These are phyloP conservation scores for Spergularia bocconei DNA, from an alignment of 148 eudicot genomes.

Conservation along the genomic window DNA sequence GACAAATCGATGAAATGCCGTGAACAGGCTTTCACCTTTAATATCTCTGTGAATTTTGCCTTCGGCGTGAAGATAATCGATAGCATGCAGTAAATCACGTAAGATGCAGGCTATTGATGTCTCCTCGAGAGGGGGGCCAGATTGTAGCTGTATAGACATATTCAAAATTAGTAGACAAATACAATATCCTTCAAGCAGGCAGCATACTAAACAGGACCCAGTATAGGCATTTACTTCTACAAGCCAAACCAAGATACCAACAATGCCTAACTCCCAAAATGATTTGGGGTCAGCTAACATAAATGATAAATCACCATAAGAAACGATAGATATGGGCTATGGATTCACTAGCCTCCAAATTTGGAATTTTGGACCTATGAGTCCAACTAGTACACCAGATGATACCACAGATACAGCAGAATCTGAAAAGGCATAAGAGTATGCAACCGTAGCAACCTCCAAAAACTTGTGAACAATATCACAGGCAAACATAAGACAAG, in stretches of 20 bases:
- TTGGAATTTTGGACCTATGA: not conserved
- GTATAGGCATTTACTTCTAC: not conserved
- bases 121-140: conserved; percentile 93
- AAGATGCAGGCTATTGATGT: conserved; percentile 83
- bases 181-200: not conserved
- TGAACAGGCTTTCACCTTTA: conserved; percentile 49
- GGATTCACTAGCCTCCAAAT: too few relatives aligned
- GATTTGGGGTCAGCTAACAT: too few relatives aligned
- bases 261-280: too few relatives aligned
- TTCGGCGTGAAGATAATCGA: conserved; percentile 93
- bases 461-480: not conserved
- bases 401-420: not conserved
- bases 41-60: conserved; percentile 97
- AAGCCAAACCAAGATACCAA: conserved; percentile 2
- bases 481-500: not conserved
- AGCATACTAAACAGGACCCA: not conserved
- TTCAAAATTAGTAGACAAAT: conserved; percentile 19
- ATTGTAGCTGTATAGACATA: conserved; percentile 72
- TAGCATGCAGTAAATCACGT: conserved; percentile 90
- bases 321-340: too few relatives aligned
- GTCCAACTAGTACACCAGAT: not conserved
- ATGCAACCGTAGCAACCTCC: not conserved
- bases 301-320: too few relatives aligned
- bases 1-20: not conserved
- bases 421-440: not conserved